Evolutionary conservation across 2,329 filamentous ascomycete species (phyloP), one percentile per base, ranked within the genome.

Genomic region (Lithohypha guttulata): DNA sequence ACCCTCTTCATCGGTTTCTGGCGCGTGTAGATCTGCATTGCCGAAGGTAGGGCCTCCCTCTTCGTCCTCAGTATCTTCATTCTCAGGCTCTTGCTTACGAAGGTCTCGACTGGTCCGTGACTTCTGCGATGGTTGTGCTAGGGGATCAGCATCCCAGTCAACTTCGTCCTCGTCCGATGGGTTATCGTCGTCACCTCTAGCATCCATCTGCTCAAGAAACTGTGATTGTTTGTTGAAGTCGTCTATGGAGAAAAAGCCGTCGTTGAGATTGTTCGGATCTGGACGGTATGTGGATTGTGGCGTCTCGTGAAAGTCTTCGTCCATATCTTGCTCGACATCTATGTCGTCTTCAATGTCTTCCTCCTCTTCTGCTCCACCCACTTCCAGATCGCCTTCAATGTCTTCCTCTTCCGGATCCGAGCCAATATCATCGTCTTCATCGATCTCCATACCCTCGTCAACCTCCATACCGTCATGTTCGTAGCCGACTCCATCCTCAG

Each of bases 241-340:
- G 53, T 96, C 87, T 53, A 98, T 89, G 11, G 85, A 93, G 64
- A 98, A 98, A 65, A 98, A 98, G 4, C 86, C 89, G 55, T 98
- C 91, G 54, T 98, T 96, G 21, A 98, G 74, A 5, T 86, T 85
- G 55, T 91, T 71, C 3, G 78, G 77, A 54, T 96, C 86, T 51
- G 79, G 69, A 6, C 77, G 64, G 43, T 80, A 79, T 26, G 73
- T 71, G 34, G 71, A 70, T 1, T 63, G 59, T 3, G 65, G 58
- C 53, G 10, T 56, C 55, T 15, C 59, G 27, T 65, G 42, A 15
- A 36, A 23, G 26, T 47, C 40, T 18, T 42, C 27, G 7, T 41
- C 39, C 7, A 64, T 54, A 10, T 54, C 50, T 23, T 42, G 43
- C 14, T 50, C 47, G 17, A 36, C 34, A 9, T 41, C 47, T 10